Percentiles rank a stretch among this genome's conserved stretches.
Evolutionary conservation across 2,329 filamentous ascomycete genomes (phyloP).

Genomic region (Lojkania enalia): DNA sequence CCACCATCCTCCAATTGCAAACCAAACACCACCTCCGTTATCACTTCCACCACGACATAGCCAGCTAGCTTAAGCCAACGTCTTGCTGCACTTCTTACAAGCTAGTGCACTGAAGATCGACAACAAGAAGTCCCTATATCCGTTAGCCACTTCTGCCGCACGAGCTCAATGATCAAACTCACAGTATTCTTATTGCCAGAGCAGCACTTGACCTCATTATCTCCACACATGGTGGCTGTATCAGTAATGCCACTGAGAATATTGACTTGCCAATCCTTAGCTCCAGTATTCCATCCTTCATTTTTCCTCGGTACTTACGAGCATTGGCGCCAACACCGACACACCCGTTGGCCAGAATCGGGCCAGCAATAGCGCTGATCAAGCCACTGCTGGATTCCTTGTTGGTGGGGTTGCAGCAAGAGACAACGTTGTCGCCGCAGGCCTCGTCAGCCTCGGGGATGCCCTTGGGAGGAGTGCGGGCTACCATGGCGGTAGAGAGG

Average conservation of each 20-base stretch:
- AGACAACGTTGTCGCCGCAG: slow-evolving; percentile 16
- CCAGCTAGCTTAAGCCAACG: too few relatives aligned
- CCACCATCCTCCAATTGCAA: too few relatives aligned
- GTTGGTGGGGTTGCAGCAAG: slow-evolving; percentile 18
- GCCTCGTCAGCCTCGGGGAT: slow-evolving; percentile 5
- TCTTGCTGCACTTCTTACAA: too few relatives aligned
- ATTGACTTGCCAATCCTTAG: slow-evolving; percentile 3
- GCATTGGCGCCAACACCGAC: slow-evolving; percentile 4
- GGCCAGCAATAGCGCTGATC: slow-evolving; percentile 10
- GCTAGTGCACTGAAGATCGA: slow-evolving; percentile 15
- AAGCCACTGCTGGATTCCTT: slow-evolving; percentile 12
- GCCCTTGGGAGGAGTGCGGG: slow-evolving; percentile 13
- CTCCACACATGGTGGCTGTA: slow-evolving; percentile 11
- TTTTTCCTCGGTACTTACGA: slow-evolving; percentile 6
- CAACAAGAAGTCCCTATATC: slow-evolving; percentile 11
- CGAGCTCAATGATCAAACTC: slow-evolving; percentile 1
- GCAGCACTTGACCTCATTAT: slow-evolving; percentile 19
- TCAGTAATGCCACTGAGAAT: slow-evolving; percentile 6
- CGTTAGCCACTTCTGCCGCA: not conserved
- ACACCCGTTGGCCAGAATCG: slow-evolving; percentile 12
- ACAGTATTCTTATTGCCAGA: slow-evolving; percentile 17
- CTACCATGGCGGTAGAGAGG: slow-evolving; percentile 9
- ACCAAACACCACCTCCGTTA: too few relatives aligned
- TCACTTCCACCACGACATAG: too few relatives aligned
- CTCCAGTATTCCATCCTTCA: not conserved